Percentiles rank a stretch among this genome's conserved stretches.
These are phyloP conservation scores for Oligophagozyma castellii DNA, from an alignment of 1,139 yeast species.

Conservation along the genomic window DNA sequence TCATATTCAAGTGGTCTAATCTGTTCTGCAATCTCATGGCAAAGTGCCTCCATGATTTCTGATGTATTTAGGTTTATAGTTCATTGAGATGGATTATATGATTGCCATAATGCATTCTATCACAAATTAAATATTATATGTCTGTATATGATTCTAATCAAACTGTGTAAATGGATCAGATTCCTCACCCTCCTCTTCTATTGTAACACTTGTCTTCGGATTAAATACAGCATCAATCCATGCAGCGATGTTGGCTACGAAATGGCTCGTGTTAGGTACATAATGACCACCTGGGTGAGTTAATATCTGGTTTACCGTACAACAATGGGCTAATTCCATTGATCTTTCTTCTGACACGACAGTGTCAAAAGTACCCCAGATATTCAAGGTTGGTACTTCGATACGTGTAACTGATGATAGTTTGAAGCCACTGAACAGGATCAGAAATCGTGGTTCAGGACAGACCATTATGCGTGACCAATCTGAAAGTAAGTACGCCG, in stretches of 20 bases:
- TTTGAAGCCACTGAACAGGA: slow-evolving; percentile 68
- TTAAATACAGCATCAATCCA: no score
- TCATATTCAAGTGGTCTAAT: slow-evolving; percentile 23
- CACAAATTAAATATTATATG: neutral
- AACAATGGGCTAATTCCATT: slow-evolving; percentile 34
- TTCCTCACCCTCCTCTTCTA: no score
- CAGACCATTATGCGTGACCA: slow-evolving; percentile 25
- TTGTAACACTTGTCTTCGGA: no score
- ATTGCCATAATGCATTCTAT: slow-evolving; percentile 7
- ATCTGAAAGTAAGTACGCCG: slow-evolving; percentile 38
- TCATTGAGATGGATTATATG: no score
- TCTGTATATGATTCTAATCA: slow-evolving; percentile 1
- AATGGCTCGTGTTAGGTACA: slow-evolving; percentile 60
- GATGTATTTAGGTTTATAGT: slow-evolving; percentile 2
- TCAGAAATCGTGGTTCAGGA: slow-evolving; percentile 48
- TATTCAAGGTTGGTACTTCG: slow-evolving; percentile 51
- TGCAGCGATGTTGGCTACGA: slow-evolving; percentile 42
- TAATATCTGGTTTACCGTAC: slow-evolving; percentile 37
- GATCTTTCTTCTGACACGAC: slow-evolving; percentile 66
- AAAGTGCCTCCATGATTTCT: slow-evolving; percentile 4
- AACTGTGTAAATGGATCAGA: no score
- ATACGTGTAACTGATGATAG: slow-evolving; percentile 36
- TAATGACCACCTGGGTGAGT: slow-evolving; percentile 83
- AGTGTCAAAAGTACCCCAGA: slow-evolving; percentile 77
- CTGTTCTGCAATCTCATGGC: slow-evolving; percentile 3